These are phyloP conservation scores for Xerocomellus intermedius DNA, from an alignment of 768 basidiomycete genomes.

Conservation along the genomic window DNA sequence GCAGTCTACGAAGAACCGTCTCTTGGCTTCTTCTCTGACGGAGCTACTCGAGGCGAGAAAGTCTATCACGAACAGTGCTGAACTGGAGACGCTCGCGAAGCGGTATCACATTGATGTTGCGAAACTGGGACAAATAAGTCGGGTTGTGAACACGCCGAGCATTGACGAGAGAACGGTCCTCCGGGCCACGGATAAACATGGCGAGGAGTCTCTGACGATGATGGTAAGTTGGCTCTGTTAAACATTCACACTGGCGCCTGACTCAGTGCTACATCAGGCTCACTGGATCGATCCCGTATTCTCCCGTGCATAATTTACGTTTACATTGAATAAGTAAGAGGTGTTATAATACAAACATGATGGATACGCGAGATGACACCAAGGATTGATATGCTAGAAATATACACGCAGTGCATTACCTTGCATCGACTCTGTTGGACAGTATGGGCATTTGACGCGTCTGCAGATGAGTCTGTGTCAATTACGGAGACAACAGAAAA, in stretches of 20 bases:
- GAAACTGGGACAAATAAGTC: slow-evolving; percentile 51
- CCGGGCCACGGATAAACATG: slow-evolving; percentile 48
- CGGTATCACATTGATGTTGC: slow-evolving; percentile 54
- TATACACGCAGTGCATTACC: slow-evolving; percentile 59
- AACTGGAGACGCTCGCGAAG: slow-evolving; percentile 50
- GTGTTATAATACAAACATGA: slow-evolving; percentile 9
- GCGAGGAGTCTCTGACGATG: slow-evolving; percentile 52
- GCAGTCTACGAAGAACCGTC: slow-evolving; percentile 46
- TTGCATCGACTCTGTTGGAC: slow-evolving; percentile 74
- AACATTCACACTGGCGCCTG: neutral
- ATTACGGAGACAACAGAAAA: neutral
- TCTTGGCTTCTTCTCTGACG: slow-evolving; percentile 51
- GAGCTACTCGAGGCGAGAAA: slow-evolving; percentile 68
- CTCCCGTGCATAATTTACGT: neutral
- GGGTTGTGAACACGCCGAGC: slow-evolving; percentile 65
- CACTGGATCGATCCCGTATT: slow-evolving; percentile 27
- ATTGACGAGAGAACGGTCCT: slow-evolving; percentile 46
- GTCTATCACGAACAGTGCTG: slow-evolving; percentile 36
- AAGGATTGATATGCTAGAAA: slow-evolving; percentile 42
- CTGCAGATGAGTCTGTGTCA: slow-evolving; percentile 38
- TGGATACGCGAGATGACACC: slow-evolving; percentile 1
- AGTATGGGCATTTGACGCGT: slow-evolving; percentile 95
- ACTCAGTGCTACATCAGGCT: slow-evolving; percentile 17
- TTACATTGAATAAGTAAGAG: neutral
- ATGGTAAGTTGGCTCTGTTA: slow-evolving; percentile 39